Conservation (phyloP, 371 early-diverging fungal genomes). For the Zychaea mexicana region DNA sequence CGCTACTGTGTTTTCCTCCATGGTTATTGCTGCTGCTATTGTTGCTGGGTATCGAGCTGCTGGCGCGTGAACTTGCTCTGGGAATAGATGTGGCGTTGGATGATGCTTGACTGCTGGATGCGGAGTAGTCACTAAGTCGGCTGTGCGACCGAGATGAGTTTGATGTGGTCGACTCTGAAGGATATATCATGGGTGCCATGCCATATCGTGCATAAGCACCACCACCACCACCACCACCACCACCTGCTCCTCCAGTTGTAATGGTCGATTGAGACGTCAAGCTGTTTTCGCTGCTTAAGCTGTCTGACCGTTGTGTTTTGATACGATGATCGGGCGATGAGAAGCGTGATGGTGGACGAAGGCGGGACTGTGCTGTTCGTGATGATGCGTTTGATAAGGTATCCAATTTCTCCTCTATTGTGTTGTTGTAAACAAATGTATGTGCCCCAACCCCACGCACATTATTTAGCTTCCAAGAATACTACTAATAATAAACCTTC, state of each 20-base stretch:
- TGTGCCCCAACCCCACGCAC: background rate
- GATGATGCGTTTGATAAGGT: conserved; percentile 8
- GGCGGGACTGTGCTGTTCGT: conserved; percentile 5
- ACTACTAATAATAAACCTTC: background rate
- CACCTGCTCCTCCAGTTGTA: conserved; percentile 23
- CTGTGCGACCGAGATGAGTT: conserved; percentile 44
- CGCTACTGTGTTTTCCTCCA: background rate
- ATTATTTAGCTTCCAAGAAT: background rate
- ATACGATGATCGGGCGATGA: conserved; percentile 7
- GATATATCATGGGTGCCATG: conserved; percentile 39
- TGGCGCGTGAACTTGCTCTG: conserved; percentile 7
- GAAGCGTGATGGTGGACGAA: conserved; percentile 2
- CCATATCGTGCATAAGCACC: conserved; percentile 30
- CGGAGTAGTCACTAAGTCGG: conserved; percentile 43
- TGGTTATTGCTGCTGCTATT: background rate
- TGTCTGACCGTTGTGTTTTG: conserved; percentile 29
- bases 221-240: background rate
- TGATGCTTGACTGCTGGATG: conserved; percentile 30
- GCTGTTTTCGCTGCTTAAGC: conserved; percentile 50
- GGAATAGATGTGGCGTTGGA: conserved; percentile 28
- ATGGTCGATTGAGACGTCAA: conserved; percentile 46
- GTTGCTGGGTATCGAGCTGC: background rate
- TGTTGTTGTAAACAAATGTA: background rate
- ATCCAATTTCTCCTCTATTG: background rate
- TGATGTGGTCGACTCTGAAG: conserved; percentile 39